Base-by-base conservation (phyloP, 2,329 filamentous ascomycete genomes). In the Aspergillus fijiensis region DNA sequence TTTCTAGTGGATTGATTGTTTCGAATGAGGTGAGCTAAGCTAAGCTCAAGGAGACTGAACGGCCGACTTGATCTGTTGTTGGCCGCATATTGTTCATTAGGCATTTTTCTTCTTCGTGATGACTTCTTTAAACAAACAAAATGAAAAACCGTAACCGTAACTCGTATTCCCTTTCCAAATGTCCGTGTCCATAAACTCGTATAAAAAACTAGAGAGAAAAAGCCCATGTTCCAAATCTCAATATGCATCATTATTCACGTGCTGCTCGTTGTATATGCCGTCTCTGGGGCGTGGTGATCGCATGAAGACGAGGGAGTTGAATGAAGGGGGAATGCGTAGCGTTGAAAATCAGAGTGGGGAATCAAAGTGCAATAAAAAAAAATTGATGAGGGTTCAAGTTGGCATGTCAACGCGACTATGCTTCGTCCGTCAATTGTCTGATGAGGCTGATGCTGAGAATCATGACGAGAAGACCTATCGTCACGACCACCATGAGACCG, bases 381-480 rank as follows among this genome's bases (percentile, higher is more conserved):
- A 45, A 45, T 1, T 3, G 39, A 19, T 2, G 39, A n/a, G 33
- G 33, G n/a, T 45, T 10, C 3, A 6, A 19, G 16, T 12, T 19
- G 39, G 14, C 6, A 9, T 45, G 39, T 45, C 39, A 19, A 9
- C 16, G 11, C 4, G 51, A 21, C 19, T 49, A 49, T 33, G 53
- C 70, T 7, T 80, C 79, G 62, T 81, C 80, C 4, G 79, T 80
- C 67, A 82, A 69, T 69, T 89, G 84, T 68, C 87, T 84, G 65
- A 97, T 80, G 59, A 96, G 84, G 67, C 88, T 85, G 73, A 97
- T 95, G 79, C 92, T 97, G 75, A 98, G 80, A 70, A 97, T 96
- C 92, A 98, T 98, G 71, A 97, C 90, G 63, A 99, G 81, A 76
- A 98, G 65, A 58, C 94, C 95, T 71, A 98, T 95, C 52, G 94